These are phyloP conservation scores for Aspergillus affinis DNA, from an alignment of 495 filamentous ascomycete genomes.

Conservation along the genomic window DNA sequence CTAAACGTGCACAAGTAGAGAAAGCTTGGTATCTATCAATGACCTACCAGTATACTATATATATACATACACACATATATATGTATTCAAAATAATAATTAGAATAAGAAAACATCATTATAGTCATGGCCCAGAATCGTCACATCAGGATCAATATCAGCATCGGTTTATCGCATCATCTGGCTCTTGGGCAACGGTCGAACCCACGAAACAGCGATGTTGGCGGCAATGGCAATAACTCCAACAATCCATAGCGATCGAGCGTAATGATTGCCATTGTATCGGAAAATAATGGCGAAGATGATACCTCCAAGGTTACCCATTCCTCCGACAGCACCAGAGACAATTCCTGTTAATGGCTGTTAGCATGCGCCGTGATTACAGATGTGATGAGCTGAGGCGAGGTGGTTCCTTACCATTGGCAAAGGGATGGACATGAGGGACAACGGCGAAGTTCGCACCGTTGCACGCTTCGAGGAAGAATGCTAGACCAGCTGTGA, in stretches of 20 bases:
- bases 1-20: background rate
- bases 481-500: conserved; percentile 71
- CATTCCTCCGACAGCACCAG: conserved; percentile 71
- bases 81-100: background rate
- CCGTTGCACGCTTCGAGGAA: conserved; percentile 87
- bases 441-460: conserved; percentile 80
- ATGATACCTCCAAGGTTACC: conserved; percentile 86
- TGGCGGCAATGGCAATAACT: conserved; percentile 67
- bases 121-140: background rate
- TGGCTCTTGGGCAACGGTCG: conserved; percentile 56
- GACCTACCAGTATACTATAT: background rate
- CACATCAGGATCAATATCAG: background rate
- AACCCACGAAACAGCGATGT: conserved; percentile 70
- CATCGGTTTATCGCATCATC: conserved; percentile 9
- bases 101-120: background rate
- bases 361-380: conserved; percentile 12
- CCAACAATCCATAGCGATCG: conserved; percentile 81
- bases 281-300: conserved; percentile 84
- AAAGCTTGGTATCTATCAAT: background rate
- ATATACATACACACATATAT: background rate
- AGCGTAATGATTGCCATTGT: conserved; percentile 63
- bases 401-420: conserved; percentile 50
- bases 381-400: background rate
- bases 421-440: conserved; percentile 77
- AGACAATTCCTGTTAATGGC: conserved; percentile 59